Evolutionary conservation across 257 asterid species (phyloP).

Genomic region (Eucommia ulmoides): DNA sequence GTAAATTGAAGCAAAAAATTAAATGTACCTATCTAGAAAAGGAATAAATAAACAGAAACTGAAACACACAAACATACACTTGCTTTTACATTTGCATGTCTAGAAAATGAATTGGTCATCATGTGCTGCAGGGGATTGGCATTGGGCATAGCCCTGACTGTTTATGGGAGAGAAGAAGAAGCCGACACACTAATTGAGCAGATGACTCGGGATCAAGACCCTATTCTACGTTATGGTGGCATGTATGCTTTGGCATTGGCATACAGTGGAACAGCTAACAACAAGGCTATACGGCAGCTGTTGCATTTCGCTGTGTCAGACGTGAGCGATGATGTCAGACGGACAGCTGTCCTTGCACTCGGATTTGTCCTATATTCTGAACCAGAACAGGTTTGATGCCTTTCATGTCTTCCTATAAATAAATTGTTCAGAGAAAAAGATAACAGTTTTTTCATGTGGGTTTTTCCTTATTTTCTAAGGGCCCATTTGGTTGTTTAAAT

Average conservation of each 20-base stretch:
- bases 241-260: conserved; percentile 98
- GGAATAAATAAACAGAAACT: too few species aligned
- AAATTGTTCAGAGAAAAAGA: too few species aligned
- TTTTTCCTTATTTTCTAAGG: too few species aligned
- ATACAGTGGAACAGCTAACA: conserved; percentile 89
- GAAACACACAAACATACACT: too few species aligned
- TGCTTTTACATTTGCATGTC: too few species aligned
- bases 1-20: too few species aligned
- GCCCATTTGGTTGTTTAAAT: too few species aligned
- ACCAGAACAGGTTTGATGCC: conserved; percentile 83
- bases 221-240: conserved; percentile 93
- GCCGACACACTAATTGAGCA: conserved; percentile 91
- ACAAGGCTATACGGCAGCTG: conserved; percentile 90
- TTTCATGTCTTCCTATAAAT: too few species aligned
- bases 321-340: conserved; percentile 90
- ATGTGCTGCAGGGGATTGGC: conserved; percentile 66
- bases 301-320: conserved; percentile 98
- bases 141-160: conserved; percentile 91
- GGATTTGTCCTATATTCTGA: conserved; percentile 89
- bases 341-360: conserved; percentile 96
- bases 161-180: conserved; percentile 95
- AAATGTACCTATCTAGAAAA: too few species aligned
- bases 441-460: too few species aligned
- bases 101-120: too few species aligned
- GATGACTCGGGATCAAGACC: conserved; percentile 98